Conservation (phyloP, 352 stramenopile species). For the Lagenidium giganteum region DNA sequence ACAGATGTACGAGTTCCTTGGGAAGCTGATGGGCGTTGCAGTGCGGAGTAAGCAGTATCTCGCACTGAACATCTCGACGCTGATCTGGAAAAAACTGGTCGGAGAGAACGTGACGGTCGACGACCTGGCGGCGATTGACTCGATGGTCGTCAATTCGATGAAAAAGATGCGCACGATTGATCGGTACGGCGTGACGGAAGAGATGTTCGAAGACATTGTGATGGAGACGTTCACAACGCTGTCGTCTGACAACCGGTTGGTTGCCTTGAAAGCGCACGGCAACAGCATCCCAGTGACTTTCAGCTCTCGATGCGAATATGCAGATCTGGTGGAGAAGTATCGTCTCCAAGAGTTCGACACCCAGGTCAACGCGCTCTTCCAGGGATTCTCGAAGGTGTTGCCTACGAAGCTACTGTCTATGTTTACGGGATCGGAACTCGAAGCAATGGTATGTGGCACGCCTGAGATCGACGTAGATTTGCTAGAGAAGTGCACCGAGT, state of each 20-base stretch:
- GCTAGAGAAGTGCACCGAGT: slow-evolving; percentile 80
- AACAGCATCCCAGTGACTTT: slow-evolving; percentile 71
- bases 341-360: slow-evolving; percentile 75
- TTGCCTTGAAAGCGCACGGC: slow-evolving; percentile 71
- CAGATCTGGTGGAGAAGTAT: slow-evolving; percentile 74
- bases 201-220: slow-evolving; percentile 89
- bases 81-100: slow-evolving; percentile 90
- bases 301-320: slow-evolving; percentile 68
- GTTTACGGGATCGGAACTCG: slow-evolving; percentile 77
- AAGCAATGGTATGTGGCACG: slow-evolving; percentile 80
- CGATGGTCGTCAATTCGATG: slow-evolving; percentile 86
- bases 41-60: slow-evolving; percentile 88
- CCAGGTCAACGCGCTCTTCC: slow-evolving; percentile 37
- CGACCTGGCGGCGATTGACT: slow-evolving; percentile 83
- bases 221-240: slow-evolving; percentile 90
- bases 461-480: slow-evolving; percentile 81
- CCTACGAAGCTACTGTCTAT: slow-evolving; percentile 63
- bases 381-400: slow-evolving; percentile 73
- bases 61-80: slow-evolving; percentile 72
- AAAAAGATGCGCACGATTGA: slow-evolving; percentile 84
- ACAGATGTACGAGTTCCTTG: slow-evolving; percentile 90
- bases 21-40: slow-evolving; percentile 87
- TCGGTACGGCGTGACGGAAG: slow-evolving; percentile 58
- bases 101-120: slow-evolving; percentile 62
- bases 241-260: slow-evolving; percentile 74